Evolutionary conservation across 2,329 filamentous ascomycete genomes (phyloP).

Genomic region (Harringtonia aguacate): DNA sequence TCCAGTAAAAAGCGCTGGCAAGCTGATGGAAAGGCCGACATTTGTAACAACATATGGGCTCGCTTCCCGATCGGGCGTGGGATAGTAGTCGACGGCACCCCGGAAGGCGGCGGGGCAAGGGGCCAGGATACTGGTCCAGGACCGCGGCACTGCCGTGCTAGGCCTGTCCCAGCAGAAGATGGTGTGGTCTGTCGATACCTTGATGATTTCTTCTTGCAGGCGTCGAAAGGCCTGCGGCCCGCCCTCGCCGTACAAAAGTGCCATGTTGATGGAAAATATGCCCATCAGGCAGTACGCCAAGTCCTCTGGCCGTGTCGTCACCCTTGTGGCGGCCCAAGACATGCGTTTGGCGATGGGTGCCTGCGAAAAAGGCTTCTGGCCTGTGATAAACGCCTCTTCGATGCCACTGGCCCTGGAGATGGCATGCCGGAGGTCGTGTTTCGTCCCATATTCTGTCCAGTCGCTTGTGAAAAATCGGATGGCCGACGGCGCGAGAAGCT

Average conservation of each 20-base stretch:
- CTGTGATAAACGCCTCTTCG: conserved; percentile 13
- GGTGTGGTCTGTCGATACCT: conserved; percentile 16
- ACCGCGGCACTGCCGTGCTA: too few relatives aligned
- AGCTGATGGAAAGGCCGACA: too few relatives aligned
- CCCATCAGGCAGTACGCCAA: conserved; percentile 18
- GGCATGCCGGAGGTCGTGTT: conserved; percentile 13
- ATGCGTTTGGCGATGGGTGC: conserved; percentile 12
- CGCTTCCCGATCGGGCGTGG: too few relatives aligned
- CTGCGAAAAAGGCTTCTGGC: not conserved
- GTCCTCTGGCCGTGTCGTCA: conserved; percentile 15
- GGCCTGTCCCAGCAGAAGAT: conserved; percentile 22
- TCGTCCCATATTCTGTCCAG: conserved; percentile 15
- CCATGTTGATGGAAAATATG: conserved; percentile 18
- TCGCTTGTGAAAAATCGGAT: conserved; percentile 13
- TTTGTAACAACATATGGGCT: too few relatives aligned
- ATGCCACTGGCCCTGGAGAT: conserved; percentile 20
- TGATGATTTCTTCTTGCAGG: conserved; percentile 19
- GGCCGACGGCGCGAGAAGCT: conserved; percentile 12
- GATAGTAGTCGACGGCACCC: too few relatives aligned
- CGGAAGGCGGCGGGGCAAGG: too few relatives aligned
- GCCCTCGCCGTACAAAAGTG: conserved; percentile 19
- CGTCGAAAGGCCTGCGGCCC: conserved; percentile 14
- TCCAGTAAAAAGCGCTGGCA: too few relatives aligned
- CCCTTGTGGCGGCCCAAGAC: conserved; percentile 16
- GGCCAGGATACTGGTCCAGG: too few relatives aligned